Percentiles rank a stretch among this genome's conserved stretches.
Evolutionary conservation across 192 early-diverging fungal species (phyloP).

Genomic region (Fimicolochytrium jonesii): DNA sequence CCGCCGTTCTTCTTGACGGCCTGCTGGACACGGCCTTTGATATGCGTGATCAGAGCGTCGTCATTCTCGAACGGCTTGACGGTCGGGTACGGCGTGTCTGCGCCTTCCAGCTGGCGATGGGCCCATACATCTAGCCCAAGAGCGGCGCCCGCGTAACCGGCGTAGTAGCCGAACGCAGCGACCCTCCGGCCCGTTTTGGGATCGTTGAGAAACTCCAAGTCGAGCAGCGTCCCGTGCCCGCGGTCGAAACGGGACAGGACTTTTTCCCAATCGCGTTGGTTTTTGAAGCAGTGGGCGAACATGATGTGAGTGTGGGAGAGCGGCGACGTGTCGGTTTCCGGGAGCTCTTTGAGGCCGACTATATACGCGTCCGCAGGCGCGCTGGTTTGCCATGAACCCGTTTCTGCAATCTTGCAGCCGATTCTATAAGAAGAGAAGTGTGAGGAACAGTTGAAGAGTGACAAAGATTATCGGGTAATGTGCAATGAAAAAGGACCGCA

Average conservation of each 20-base stretch:
- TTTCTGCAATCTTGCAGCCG: slow-evolving; percentile 75
- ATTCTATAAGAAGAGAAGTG: too few species aligned
- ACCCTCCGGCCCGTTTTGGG: slow-evolving; percentile 70
- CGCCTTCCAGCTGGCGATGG: slow-evolving; percentile 27
- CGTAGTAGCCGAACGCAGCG: slow-evolving; percentile 95
- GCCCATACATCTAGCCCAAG: slow-evolving; percentile 90
- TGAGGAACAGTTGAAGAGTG: too few species aligned
- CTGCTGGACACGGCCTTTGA: too few species aligned
- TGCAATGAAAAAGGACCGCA: too few species aligned
- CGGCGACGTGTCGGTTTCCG: slow-evolving; percentile 85
- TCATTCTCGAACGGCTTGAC: slow-evolving; percentile 85
- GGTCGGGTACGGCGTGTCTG: slow-evolving; percentile 58
- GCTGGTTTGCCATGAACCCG: slow-evolving; percentile 72
- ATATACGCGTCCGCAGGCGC: slow-evolving; percentile 92
- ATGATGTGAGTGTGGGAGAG: slow-evolving; percentile 92
- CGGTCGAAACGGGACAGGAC: slow-evolving; percentile 77
- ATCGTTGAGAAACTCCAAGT: slow-evolving; percentile 93
- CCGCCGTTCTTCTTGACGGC: slow-evolving; percentile 50
- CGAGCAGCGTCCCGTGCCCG: slow-evolving; percentile 83
- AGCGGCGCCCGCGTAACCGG: slow-evolving; percentile 92
- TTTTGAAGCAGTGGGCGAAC: slow-evolving; percentile 98
- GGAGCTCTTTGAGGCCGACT: slow-evolving; percentile 94
- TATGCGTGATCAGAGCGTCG: slow-evolving; percentile 65
- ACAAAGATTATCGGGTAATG: too few species aligned
- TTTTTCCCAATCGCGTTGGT: slow-evolving; percentile 90